Percentiles rank a stretch among this genome's conserved stretches.
Evolutionary conservation across 2,329 filamentous ascomycete genomes (phyloP).

Genomic region (Xylaria sp.): DNA sequence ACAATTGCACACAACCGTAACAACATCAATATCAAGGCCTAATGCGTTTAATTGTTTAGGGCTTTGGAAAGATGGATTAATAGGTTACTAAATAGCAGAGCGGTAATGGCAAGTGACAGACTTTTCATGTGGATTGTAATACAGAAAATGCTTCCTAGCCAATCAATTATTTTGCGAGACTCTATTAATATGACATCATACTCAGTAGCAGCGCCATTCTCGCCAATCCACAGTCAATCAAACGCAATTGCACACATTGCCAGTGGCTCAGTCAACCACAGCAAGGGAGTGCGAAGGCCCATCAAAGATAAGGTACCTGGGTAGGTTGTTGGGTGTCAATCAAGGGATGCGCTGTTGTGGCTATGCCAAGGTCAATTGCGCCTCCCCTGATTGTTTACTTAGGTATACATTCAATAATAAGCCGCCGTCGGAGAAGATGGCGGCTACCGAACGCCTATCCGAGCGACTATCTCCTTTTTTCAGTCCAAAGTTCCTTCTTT

Average conservation of each 20-base stretch:
- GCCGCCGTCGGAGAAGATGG: constrained; percentile 3
- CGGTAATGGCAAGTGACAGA: not conserved
- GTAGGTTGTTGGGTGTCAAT: not conserved
- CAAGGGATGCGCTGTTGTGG: not conserved
- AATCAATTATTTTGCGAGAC: not conserved
- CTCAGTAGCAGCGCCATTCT: too few species aligned
- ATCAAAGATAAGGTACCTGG: too few species aligned
- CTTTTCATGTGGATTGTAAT: not conserved
- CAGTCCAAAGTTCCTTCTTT: not conserved
- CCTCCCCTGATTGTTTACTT: not conserved
- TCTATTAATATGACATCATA: too few species aligned
- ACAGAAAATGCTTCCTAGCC: not conserved
- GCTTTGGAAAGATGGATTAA: not conserved
- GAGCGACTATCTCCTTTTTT: not conserved
- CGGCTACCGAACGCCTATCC: not conserved
- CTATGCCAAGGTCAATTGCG: not conserved
- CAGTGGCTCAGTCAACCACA: not conserved
- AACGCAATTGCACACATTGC: not conserved
- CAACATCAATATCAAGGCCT: not conserved
- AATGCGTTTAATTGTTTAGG: not conserved
- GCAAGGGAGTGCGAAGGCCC: not conserved
- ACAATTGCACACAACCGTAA: not conserved
- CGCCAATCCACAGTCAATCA: too few species aligned
- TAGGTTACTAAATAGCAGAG: not conserved
- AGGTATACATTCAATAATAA: not conserved